Conservation (phyloP, 1,284 basidiomycete genomes). For the Sporisorium iseilematis-ciliati region DNA sequence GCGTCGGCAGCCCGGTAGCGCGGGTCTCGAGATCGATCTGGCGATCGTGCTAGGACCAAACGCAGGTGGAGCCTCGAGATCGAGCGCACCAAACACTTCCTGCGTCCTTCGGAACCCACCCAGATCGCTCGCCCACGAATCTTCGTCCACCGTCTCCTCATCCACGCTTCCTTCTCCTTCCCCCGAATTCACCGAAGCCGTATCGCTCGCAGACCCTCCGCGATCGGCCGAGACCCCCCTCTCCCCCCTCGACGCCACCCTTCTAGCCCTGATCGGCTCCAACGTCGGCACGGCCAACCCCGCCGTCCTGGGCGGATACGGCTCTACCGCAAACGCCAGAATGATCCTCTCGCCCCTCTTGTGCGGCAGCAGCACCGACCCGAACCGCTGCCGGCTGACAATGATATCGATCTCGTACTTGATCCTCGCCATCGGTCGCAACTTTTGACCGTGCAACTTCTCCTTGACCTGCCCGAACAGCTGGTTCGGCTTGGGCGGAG, state of each 20-base stretch:
- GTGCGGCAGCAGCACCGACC: conserved; percentile 33
- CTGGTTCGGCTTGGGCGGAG: conserved; percentile 43
- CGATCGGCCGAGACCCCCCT: conserved; percentile 22
- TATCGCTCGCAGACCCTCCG: conserved; percentile 11
- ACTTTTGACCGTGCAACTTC: conserved; percentile 43
- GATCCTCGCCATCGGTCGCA: conserved; percentile 50
- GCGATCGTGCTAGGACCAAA: conserved; percentile 20
- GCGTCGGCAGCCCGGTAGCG: conserved; percentile 24
- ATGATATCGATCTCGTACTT: conserved; percentile 58
- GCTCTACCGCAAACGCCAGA: conserved; percentile 48
- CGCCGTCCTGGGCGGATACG: conserved; percentile 49
- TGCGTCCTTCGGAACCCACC: conserved; percentile 44
- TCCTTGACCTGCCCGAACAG: conserved; percentile 42
- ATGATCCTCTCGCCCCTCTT: conserved; percentile 52
- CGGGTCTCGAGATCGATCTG: conserved; percentile 25
- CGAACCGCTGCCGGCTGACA: conserved; percentile 47
- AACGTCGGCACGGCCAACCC: conserved; percentile 47
- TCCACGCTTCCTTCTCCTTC: conserved; percentile 7
- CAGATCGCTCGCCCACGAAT: conserved; percentile 46
- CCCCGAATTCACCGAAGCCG: conserved; percentile 17
- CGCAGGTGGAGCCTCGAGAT: conserved; percentile 17
- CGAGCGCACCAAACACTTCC: conserved; percentile 50
- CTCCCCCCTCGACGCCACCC: conserved; percentile 23
- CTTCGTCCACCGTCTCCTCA: conserved; percentile 39
- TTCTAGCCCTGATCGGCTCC: conserved; percentile 32